Conservation (phyloP, 202 grass and related monocot species). For the Panicum hallii region DNA sequence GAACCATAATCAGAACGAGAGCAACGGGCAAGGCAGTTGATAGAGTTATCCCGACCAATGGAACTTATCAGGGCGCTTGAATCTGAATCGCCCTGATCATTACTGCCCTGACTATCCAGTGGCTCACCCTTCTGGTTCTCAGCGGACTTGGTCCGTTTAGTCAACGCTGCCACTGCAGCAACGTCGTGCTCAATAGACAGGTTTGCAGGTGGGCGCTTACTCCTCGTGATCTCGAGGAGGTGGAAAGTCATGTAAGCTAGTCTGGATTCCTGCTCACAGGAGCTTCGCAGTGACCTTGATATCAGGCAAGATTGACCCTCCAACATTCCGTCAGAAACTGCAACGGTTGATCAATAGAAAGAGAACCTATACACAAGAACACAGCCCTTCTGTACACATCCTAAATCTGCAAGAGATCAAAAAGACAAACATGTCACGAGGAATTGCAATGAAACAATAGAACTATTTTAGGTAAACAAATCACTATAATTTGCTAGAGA, state of each 20-base stretch:
- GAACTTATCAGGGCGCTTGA: conserved; percentile 73
- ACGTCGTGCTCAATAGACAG: conserved; percentile 50
- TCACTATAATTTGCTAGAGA: conserved; percentile 37
- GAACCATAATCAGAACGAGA: conserved; percentile 83
- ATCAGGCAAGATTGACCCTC: conserved; percentile 82
- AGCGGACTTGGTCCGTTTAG: conserved; percentile 49
- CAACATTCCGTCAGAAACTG: conserved; percentile 65
- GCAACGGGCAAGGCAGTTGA: conserved; percentile 75
- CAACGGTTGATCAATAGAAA: conserved; percentile 40
- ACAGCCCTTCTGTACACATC: conserved; percentile 19
- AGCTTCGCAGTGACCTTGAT: conserved; percentile 68
- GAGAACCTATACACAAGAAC: conserved; percentile 40
- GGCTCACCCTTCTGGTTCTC: conserved; percentile 13
- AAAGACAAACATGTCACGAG: conserved; percentile 38
- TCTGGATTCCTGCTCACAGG: conserved; percentile 75
- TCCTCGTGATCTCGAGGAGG: conserved; percentile 78
- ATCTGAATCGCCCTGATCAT: conserved; percentile 53
- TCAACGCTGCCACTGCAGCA: conserved; percentile 20
- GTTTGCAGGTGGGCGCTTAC: conserved; percentile 51
- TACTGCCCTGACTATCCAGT: conserved; percentile 52
- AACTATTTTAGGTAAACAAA: neutral
- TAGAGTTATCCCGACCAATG: conserved; percentile 83
- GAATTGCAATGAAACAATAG: conserved; percentile 12
- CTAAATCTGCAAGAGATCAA: conserved; percentile 52
- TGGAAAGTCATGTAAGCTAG: conserved; percentile 87